Percentiles rank a stretch among this genome's conserved stretches.
Evolutionary conservation across 768 basidiomycete species (phyloP).

Genomic region (Cystofilobasidium ferigula): DNA sequence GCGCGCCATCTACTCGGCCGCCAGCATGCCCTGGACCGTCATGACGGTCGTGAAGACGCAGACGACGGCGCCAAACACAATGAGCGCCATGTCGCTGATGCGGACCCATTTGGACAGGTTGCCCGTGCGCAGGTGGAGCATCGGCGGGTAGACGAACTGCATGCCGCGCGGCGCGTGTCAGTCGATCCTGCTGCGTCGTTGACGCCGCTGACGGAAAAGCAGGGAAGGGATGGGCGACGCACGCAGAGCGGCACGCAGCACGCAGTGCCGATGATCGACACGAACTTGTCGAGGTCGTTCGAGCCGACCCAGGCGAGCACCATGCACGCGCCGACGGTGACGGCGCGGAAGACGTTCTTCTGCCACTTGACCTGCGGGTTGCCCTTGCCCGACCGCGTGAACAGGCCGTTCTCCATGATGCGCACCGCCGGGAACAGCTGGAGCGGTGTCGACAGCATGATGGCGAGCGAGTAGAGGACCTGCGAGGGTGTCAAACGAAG

Average conservation of each 20-base stretch:
- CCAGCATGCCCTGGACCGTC: conserved; percentile 10
- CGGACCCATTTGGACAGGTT: conserved; percentile 48
- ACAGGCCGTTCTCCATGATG: conserved; percentile 91
- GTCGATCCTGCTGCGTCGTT: not conserved
- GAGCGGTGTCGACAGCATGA: conserved; percentile 74
- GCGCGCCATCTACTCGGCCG: not conserved
- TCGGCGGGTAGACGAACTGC: conserved; percentile 17
- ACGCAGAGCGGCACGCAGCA: conserved; percentile 27
- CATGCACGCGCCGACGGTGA: conserved; percentile 54
- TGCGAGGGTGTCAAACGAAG: conserved; percentile 9
- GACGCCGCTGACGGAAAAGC: not conserved
- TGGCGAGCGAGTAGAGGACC: conserved; percentile 85
- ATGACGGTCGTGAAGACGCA: conserved; percentile 53
- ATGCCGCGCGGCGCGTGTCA: not conserved
- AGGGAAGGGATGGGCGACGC: not conserved
- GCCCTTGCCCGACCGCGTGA: conserved; percentile 69
- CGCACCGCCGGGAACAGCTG: conserved; percentile 97
- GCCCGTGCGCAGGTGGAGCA: conserved; percentile 23
- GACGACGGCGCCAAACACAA: conserved; percentile 61
- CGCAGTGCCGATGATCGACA: conserved; percentile 62
- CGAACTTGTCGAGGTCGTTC: conserved; percentile 86
- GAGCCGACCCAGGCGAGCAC: conserved; percentile 69
- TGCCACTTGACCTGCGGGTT: conserved; percentile 78
- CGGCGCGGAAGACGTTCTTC: conserved; percentile 59
- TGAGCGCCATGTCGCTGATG: conserved; percentile 56